A percentile compares a stretch with the other conserved stretches of the same genome.
These are phyloP conservation scores for Endocalyx cinctus DNA, from an alignment of 2,329 filamentous ascomycete species.

Conservation along the genomic window DNA sequence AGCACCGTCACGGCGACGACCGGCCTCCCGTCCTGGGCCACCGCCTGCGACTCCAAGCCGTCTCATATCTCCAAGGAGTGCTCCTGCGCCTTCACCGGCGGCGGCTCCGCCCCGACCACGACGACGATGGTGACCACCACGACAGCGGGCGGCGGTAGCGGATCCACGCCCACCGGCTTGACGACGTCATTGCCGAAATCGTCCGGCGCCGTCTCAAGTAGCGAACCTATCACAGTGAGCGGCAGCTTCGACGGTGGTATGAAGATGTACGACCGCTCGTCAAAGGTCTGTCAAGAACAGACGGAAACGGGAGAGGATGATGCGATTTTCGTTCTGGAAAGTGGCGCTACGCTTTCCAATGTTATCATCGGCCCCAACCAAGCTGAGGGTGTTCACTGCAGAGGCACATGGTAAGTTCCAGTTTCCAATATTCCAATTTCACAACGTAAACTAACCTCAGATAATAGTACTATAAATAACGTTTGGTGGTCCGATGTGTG, in stretches of 20 bases:
- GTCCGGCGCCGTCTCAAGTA: constrained; percentile 5
- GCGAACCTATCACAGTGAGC: constrained; percentile 6
- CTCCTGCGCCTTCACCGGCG: not conserved
- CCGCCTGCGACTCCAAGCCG: not conserved
- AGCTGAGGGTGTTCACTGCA: constrained; percentile 4
- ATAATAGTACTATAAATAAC: not conserved
- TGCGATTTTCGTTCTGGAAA: constrained; percentile 3
- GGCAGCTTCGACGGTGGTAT: constrained; percentile 2
- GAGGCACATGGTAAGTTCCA: constrained; percentile 1
- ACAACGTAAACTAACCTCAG: no score
- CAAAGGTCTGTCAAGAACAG: constrained; percentile 1
- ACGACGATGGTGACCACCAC: not conserved
- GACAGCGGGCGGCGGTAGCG: not conserved
- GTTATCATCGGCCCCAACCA: constrained; percentile 3
- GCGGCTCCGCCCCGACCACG: not conserved
- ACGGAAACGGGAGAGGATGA: constrained; percentile 1
- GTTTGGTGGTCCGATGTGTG: constrained; percentile 29
- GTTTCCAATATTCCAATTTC: no score
- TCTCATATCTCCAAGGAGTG: not conserved
- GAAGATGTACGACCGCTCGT: constrained; percentile 2
- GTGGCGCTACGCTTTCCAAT: constrained; percentile 3
- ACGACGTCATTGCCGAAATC: constrained; percentile 7
- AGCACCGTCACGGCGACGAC: not conserved
- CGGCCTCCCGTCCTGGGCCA: not conserved
- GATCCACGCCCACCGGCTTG: constrained; percentile 4